Evolutionary conservation across 371 early-diverging fungal genomes (phyloP).

Genomic region (Mortierella sp.): DNA sequence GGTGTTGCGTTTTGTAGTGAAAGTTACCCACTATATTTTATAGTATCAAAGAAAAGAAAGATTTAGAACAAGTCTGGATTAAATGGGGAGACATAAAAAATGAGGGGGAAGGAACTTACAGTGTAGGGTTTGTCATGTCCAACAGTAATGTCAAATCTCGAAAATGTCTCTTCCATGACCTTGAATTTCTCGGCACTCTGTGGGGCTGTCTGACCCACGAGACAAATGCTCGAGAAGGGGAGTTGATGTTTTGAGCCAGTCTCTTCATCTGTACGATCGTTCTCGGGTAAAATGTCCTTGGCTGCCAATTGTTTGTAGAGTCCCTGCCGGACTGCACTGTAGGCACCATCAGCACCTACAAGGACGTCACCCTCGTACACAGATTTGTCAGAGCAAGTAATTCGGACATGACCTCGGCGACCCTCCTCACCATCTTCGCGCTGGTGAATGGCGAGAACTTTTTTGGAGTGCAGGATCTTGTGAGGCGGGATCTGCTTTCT

Average conservation of each 20-base stretch:
- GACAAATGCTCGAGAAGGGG: neutral
- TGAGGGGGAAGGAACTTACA: neutral
- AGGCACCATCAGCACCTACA: slow-evolving; percentile 45
- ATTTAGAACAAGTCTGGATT: too few relatives aligned
- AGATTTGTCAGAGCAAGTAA: slow-evolving; percentile 21
- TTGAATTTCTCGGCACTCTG: slow-evolving; percentile 14
- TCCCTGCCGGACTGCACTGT: slow-evolving; percentile 28
- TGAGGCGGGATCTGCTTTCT: slow-evolving; percentile 11
- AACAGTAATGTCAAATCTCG: neutral
- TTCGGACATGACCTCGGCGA: slow-evolving; percentile 1
- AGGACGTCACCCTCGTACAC: slow-evolving; percentile 24
- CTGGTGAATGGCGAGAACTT: slow-evolving; percentile 15
- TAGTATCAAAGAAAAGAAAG: too few relatives aligned
- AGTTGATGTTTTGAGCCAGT: neutral
- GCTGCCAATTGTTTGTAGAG: slow-evolving; percentile 18
- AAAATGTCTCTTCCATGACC: slow-evolving; percentile 3
- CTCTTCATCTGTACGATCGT: neutral
- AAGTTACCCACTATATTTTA: too few relatives aligned
- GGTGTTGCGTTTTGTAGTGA: too few relatives aligned
- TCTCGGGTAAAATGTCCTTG: neutral
- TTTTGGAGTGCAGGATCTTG: slow-evolving; percentile 12
- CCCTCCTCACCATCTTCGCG: neutral
- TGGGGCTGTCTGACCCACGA: slow-evolving; percentile 9
- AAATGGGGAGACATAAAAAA: too few relatives aligned
- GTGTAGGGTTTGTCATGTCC: slow-evolving; percentile 11